These are phyloP conservation scores for Apiotrichum veenhuisii DNA, from an alignment of 1,284 basidiomycete species.

Conservation along the genomic window DNA sequence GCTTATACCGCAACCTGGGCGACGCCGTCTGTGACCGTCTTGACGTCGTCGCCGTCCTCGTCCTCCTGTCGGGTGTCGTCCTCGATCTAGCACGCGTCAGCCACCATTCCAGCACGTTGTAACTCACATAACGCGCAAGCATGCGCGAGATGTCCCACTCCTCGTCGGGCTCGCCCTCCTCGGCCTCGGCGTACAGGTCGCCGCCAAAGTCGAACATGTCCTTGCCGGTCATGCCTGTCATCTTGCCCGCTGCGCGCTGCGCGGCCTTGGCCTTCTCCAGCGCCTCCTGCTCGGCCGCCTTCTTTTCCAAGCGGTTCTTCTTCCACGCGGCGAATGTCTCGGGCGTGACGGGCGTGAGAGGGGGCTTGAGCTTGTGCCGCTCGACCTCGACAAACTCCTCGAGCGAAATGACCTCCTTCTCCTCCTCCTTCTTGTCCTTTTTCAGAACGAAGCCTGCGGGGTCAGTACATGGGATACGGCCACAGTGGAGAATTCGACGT, in stretches of 20 bases:
- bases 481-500: too few species aligned
- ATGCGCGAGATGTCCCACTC: slow-evolving; percentile 50
- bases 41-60: slow-evolving; percentile 64
- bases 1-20: slow-evolving; percentile 33
- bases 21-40: slow-evolving; percentile 49
- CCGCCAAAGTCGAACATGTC: slow-evolving; percentile 98
- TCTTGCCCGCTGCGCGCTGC: slow-evolving; percentile 84
- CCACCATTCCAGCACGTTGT: too few species aligned
- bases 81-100: neutral
- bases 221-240: slow-evolving; percentile 86
- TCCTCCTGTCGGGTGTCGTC: slow-evolving; percentile 28
- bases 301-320: slow-evolving; percentile 87
- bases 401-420: slow-evolving; percentile 81
- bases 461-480: too few species aligned
- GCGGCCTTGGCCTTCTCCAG: slow-evolving; percentile 78
- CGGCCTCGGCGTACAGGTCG: slow-evolving; percentile 88
- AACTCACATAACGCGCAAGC: slow-evolving; percentile 39
- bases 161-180: slow-evolving; percentile 52
- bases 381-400: slow-evolving; percentile 98
- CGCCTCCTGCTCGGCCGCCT: slow-evolving; percentile 77
- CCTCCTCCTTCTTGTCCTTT: slow-evolving; percentile 71
- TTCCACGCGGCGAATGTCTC: slow-evolving; percentile 96
- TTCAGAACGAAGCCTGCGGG: slow-evolving; percentile 78
- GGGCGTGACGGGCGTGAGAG: slow-evolving; percentile 91
- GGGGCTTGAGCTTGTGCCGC: slow-evolving; percentile 89